phyloP scores from a whole-genome alignment of 805 yeast genomes.

The Maudiozyma saulgeensis region DNA sequence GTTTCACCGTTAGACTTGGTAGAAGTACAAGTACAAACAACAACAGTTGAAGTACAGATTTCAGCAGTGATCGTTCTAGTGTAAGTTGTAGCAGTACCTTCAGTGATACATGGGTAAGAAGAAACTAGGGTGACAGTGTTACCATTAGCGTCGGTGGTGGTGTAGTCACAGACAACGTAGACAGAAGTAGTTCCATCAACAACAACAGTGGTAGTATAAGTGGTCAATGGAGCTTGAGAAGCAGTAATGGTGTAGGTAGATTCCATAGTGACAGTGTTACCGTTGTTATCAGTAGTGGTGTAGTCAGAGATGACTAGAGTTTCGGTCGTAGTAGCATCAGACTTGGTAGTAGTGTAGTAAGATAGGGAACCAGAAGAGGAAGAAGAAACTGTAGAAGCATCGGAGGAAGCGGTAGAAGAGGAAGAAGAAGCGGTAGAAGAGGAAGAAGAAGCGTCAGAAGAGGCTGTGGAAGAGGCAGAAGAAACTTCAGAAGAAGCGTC shows the following conservation, averaged over 20 bases:
- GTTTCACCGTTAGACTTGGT: constrained; percentile 2
- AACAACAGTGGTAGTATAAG: constrained; percentile 3
- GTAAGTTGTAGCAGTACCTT: constrained; percentile 1
- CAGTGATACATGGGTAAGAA: constrained; percentile 1
- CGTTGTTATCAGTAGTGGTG: constrained; percentile 1
- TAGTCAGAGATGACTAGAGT: neutral
- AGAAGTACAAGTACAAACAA: constrained; percentile 1
- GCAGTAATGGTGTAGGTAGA: constrained; percentile 1
- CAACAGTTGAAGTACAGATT: neutral
- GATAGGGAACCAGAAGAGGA: neutral
- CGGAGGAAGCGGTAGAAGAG: neutral
- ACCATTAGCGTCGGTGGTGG: constrained; percentile 2
- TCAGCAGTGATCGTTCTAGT: constrained; percentile 2
- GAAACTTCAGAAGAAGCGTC: neutral
- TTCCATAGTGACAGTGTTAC: neutral
- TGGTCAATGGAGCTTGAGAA: neutral
- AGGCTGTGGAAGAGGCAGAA: neutral
- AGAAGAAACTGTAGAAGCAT: neutral
- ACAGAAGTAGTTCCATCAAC: neutral
- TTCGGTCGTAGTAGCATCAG: neutral
- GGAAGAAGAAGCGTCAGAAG: neutral
- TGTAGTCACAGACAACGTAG: constrained; percentile 1
- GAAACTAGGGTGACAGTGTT: neutral
- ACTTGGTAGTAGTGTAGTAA: constrained; percentile 1
- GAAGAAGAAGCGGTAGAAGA: neutral